Percentiles rank a stretch among this genome's conserved stretches.
These are phyloP conservation scores for Ophiostoma perfectum DNA, from an alignment of 2,329 filamentous ascomycete genomes.

Conservation along the genomic window DNA sequence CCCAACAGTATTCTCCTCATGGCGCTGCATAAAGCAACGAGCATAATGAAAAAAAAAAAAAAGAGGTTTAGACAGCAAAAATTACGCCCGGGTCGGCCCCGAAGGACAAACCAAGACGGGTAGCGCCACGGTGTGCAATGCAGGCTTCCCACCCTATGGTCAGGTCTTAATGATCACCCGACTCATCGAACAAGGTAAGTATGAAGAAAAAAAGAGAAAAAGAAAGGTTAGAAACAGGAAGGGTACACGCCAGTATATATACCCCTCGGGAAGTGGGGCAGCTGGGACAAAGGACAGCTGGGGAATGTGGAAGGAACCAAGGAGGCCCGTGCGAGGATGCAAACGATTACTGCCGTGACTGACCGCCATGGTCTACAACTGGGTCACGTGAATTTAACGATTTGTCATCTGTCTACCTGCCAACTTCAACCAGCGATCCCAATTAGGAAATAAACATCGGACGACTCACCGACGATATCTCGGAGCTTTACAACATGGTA, in stretches of 20 bases:
- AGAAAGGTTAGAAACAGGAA: conserved; percentile 21
- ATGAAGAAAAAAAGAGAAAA: conserved; percentile 27
- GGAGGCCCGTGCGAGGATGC: conserved; percentile 25
- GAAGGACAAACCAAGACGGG: conserved; percentile 30
- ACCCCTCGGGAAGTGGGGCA: not conserved
- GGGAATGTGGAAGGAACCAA: conserved; percentile 10
- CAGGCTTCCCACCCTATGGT: conserved; percentile 30
- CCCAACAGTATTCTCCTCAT: conserved; percentile 19
- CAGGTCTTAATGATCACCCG: conserved; percentile 30
- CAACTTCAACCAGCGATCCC: too few relatives aligned
- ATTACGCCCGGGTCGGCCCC: conserved; percentile 29
- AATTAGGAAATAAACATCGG: too few relatives aligned
- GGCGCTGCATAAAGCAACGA: conserved; percentile 23
- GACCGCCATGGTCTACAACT: conserved; percentile 18
- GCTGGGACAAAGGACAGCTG: not conserved
- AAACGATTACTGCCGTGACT: conserved; percentile 16
- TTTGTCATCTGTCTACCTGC: too few relatives aligned
- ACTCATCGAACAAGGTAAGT: conserved; percentile 31
- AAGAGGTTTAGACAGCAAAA: conserved; percentile 26
- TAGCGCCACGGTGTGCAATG: conserved; percentile 30
- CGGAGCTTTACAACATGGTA: too few relatives aligned
- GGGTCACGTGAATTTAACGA: not conserved
- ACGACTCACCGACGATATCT: too few relatives aligned
- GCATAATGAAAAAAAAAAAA: conserved; percentile 29
- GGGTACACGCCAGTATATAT: conserved; percentile 11